These are phyloP conservation scores for Camelina laxa DNA, from an alignment of 345 rosid species.

Conservation along the genomic window DNA sequence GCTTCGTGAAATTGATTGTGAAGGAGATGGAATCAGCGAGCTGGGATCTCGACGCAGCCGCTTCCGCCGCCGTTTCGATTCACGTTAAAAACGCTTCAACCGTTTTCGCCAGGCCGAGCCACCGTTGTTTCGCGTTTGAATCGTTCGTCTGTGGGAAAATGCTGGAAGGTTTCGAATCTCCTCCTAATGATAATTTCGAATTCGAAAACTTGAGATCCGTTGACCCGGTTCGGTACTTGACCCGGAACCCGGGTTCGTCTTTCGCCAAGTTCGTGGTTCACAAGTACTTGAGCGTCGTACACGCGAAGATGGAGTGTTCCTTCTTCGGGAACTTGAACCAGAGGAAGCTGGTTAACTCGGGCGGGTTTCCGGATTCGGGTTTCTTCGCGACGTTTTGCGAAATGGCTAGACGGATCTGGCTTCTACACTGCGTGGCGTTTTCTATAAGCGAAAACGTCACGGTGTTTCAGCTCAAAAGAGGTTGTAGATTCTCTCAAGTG, in stretches of 20 bases:
- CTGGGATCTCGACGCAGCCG: slow-evolving; percentile 88
- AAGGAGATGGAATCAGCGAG: slow-evolving; percentile 79
- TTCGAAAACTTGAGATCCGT: slow-evolving; percentile 53
- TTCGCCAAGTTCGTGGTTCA: slow-evolving; percentile 59
- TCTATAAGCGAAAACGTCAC: slow-evolving; percentile 58
- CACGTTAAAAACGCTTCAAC: slow-evolving; percentile 24
- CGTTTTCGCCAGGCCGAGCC: slow-evolving; percentile 52
- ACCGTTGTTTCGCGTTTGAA: slow-evolving; percentile 67
- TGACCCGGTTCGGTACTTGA: slow-evolving; percentile 52
- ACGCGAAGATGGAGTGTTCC: slow-evolving; percentile 97
- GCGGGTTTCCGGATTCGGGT: slow-evolving; percentile 77
- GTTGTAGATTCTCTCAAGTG: slow-evolving; percentile 83
- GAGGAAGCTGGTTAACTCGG: slow-evolving; percentile 71
- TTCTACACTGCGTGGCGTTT: slow-evolving; percentile 70
- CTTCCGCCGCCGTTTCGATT: slow-evolving; percentile 56
- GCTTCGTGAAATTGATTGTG: slow-evolving; percentile 68
- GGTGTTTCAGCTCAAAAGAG: slow-evolving; percentile 68
- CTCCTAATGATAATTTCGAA: slow-evolving; percentile 34
- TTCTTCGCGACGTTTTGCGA: slow-evolving; percentile 72
- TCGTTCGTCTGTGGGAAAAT: slow-evolving; percentile 73
- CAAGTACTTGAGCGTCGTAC: slow-evolving; percentile 76
- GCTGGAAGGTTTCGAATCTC: slow-evolving; percentile 67
- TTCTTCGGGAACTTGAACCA: slow-evolving; percentile 86
- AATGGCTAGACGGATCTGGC: slow-evolving; percentile 85
- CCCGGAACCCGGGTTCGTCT: slow-evolving; percentile 59